Evolutionary conservation across 148 eudicot genomes (phyloP), one percentile per base, ranked within the genome.

Genomic region (Diospyros lotus): DNA sequence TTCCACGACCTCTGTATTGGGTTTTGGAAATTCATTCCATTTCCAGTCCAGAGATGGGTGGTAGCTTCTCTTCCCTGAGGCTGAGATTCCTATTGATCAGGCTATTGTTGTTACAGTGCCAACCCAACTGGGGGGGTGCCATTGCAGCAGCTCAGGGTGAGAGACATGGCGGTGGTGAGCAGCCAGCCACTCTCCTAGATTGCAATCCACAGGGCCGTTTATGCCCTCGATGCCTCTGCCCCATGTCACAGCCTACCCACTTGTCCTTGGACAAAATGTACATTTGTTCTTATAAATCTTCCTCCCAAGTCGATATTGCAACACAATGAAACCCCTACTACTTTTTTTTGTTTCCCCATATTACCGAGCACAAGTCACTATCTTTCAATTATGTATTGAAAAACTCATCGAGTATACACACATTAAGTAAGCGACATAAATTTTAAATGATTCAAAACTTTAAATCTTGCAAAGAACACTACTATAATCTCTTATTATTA

Each of bases 131-230:
- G 10, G 40, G n/a, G 10, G 40, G 48, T 17, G 3, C 67, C 51
- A 53, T 46, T 63, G 46, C 66, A 66, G 54, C 78, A 66, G 54
- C 78, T 67, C 72, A 58, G 12, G 2, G 38, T 6, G 46, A 67
- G 38, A 45, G 3, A 11, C 14, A 66, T 17, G 59, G 76, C 17
- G 67, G 12, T 56, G 86, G 83, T 0, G 87, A 73, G 6, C 93
- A 89, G 69, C 89, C 93, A 89, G 69, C 89, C 90, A 39, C 77
- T 89, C 17, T 85, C 93, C 1, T 76, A 85, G 61, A 89, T 89
- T 50, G 86, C 86, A 53, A 85, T 89, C 64, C 83, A 85, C 8
- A 83, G 74, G 60, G 69, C 88, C 43, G 42, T 53, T 38, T 11
- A 50, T 54, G 82, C 84, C 41, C 74, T 80, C 7, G 59, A 75